Base-by-base conservation (phyloP, 2,329 filamentous ascomycete species). In the Trichoderma asperellum region DNA sequence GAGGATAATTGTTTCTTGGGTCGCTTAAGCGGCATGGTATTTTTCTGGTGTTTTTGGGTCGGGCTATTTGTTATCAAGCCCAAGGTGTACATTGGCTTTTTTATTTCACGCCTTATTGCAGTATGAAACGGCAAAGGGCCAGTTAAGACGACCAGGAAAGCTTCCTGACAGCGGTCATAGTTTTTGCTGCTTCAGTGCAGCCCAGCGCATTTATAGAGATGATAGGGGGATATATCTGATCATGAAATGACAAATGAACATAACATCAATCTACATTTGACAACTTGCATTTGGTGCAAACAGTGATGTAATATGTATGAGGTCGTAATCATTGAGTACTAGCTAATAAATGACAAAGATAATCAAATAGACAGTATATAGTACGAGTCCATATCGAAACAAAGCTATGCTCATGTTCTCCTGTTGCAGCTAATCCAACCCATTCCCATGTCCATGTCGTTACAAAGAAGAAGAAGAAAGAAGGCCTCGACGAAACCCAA, bases 161-260 rank as follows among this genome's bases (percentile, higher is more conserved):
- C 65, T 69, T 70, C 61, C 68, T 56, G 52, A 47, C 68, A 74
- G 72, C 72, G 73, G 71, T 70, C 65, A 67, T 69, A 47, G 24
- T 43, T 71, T 49, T 67, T 67, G 56, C 71, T 70, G 65, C 67
- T 73, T 72, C 63, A 70, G 64, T 52, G 58, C 59, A 68, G 71
- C 70, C 67, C 71, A 72, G 73, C 73, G 71, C 65, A 71, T 70
- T 52, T 52, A 67, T 67, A 67, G 64, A 72, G 55, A 69, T 24
- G 55, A 35, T 35, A 60, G 47, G 56, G 29, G 55, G 43, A 55
- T 35, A 32, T 49, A 47, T 67, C 64, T 52, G 40, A 67, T 52
- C 34, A 66, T 49, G 60, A n/a, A 58, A 32, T n/a, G 43, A 78
- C 16, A 56, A 40, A 63, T n/a, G 29, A 53, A 68, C 60, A 60